Conservation (phyloP, 2,329 filamentous ascomycete genomes). For the Capronia epimyces region DNA sequence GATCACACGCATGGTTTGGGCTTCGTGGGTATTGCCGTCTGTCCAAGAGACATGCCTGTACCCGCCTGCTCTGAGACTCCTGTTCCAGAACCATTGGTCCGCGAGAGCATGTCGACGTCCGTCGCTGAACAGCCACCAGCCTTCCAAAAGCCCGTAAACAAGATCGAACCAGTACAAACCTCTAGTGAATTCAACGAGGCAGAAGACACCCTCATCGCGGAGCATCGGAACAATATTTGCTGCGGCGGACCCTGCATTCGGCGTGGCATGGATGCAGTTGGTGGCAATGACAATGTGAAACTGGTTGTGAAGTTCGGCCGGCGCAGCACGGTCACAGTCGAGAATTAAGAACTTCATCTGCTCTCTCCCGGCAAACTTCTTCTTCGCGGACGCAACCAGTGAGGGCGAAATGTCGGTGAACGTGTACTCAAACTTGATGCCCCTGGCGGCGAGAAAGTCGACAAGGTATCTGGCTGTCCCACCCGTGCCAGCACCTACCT, state of each 20-base stretch:
- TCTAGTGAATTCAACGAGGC: no score
- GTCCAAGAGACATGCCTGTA: constrained; percentile 29
- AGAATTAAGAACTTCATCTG: constrained; percentile 33
- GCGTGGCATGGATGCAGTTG: no score
- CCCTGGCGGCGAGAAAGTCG: constrained; percentile 28
- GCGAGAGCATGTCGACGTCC: constrained; percentile 29
- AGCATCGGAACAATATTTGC: no score
- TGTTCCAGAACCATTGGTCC: constrained; percentile 25
- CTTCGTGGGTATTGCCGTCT: constrained; percentile 24
- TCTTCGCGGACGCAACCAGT: constrained; percentile 35
- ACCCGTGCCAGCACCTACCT: constrained; percentile 39
- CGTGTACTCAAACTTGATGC: constrained; percentile 36
- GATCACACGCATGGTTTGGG: constrained; percentile 21
- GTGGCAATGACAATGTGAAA: no score
- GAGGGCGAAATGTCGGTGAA: constrained; percentile 39
- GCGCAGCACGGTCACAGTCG: constrained; percentile 31
- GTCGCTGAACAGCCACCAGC: constrained; percentile 39
- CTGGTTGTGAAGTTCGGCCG: no score
- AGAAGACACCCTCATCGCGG: no score
- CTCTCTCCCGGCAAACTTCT: constrained; percentile 31
- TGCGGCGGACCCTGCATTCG: no score
- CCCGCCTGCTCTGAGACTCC: constrained; percentile 23
- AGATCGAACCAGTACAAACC: no score
- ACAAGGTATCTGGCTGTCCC: constrained; percentile 36
- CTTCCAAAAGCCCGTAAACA: no score